Conservation (phyloP, 768 basidiomycete genomes). For the Scleroderma bovista region DNA sequence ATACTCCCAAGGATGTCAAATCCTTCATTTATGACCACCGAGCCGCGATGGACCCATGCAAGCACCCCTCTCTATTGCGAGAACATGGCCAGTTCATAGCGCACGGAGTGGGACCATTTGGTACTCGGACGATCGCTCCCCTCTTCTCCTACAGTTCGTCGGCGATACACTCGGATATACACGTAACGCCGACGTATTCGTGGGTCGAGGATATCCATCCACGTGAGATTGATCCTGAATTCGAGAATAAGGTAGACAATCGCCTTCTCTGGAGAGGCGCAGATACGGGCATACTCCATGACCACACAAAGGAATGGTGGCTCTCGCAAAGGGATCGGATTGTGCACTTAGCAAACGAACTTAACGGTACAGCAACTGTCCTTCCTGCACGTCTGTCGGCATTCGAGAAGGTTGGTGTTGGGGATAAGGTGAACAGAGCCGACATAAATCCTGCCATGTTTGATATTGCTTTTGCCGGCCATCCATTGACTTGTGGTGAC, state of each 20-base stretch:
- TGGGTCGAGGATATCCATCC: constrained; percentile 43
- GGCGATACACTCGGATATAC: constrained; percentile 44
- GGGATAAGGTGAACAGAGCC: constrained; percentile 30
- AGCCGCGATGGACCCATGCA: constrained; percentile 36
- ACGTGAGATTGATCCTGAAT: constrained; percentile 47
- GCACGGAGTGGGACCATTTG: constrained; percentile 37
- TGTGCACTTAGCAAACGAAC: constrained; percentile 35
- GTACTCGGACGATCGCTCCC: constrained; percentile 36
- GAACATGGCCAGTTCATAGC: constrained; percentile 45
- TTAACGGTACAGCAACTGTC: constrained; percentile 28
- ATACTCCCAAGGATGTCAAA: constrained; percentile 4
- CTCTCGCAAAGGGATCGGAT: constrained; percentile 43
- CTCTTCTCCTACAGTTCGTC: constrained; percentile 47
- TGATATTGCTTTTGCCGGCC: constrained; percentile 48
- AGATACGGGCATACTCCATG: constrained; percentile 53
- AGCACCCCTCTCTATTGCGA: constrained; percentile 34
- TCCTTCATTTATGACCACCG: constrained; percentile 27
- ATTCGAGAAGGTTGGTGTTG: constrained; percentile 28
- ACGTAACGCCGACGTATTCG: constrained; percentile 35
- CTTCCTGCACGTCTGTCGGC: constrained; percentile 26
- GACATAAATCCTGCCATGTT: constrained; percentile 45
- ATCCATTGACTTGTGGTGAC: constrained; percentile 35
- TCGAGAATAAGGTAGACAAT: constrained; percentile 60
- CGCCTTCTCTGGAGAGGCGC: constrained; percentile 64
- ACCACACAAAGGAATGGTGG: constrained; percentile 37